Conservation (phyloP, 495 filamentous ascomycete species). For the Neurospora sp. region DNA sequence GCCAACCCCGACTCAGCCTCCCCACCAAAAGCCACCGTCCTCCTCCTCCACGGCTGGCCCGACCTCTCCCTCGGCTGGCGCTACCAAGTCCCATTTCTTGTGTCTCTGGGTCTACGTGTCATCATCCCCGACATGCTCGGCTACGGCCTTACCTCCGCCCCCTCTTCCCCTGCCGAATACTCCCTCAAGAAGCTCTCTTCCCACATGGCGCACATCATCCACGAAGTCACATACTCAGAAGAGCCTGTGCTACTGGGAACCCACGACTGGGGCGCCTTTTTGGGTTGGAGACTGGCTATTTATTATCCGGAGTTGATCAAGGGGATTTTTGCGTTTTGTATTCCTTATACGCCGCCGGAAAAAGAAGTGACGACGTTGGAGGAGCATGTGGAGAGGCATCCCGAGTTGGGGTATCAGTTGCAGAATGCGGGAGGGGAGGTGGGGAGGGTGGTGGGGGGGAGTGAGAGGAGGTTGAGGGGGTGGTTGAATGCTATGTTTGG, state of each 20-base stretch:
- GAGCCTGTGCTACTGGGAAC: not conserved
- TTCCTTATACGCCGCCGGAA: not conserved
- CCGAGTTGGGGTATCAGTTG: not conserved
- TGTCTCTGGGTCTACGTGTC: conserved; percentile 51
- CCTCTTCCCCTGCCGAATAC: conserved; percentile 41
- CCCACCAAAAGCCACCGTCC: not conserved
- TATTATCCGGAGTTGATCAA: not conserved
- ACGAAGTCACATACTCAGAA: not conserved
- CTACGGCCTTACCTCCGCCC: conserved; percentile 57
- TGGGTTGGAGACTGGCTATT: not conserved
- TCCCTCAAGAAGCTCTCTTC: conserved; percentile 49
- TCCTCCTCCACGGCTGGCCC: conserved; percentile 16
- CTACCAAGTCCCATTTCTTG: conserved; percentile 64
- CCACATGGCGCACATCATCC: conserved; percentile 4
- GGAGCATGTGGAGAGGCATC: not conserved
- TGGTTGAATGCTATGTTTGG: not conserved
- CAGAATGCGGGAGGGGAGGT: not conserved
- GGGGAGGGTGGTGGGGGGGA: not conserved
- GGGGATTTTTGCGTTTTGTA: not conserved
- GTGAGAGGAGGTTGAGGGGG: not conserved
- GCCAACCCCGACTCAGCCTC: not conserved
- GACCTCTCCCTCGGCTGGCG: conserved; percentile 71
- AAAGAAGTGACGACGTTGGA: not conserved
- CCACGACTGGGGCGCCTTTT: not conserved
- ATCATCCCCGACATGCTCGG: conserved; percentile 43